Percentiles rank a stretch among this genome's conserved stretches.
These are phyloP conservation scores for Fonsecaea pugnacius DNA, from an alignment of 2,329 filamentous ascomycete genomes.

Conservation along the genomic window DNA sequence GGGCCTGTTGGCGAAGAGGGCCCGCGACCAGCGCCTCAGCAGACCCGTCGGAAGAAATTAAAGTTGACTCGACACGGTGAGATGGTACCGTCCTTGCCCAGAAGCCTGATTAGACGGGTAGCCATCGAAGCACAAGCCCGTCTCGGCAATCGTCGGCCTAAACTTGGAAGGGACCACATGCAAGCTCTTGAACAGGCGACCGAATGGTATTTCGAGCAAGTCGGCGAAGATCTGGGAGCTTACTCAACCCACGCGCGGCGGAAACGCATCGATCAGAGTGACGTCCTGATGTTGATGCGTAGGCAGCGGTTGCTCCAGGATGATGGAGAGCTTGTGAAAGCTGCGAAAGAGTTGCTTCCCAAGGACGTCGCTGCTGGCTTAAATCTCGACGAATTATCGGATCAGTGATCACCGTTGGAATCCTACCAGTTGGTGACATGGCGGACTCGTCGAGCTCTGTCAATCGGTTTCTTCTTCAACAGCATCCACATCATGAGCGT, in stretches of 20 bases:
- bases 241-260: slow-evolving; percentile 82
- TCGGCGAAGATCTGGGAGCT: slow-evolving; percentile 75
- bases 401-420: slow-evolving; percentile 12
- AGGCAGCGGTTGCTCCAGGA: slow-evolving; percentile 48
- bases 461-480: slow-evolving; percentile 79
- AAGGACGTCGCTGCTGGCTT: slow-evolving; percentile 82
- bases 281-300: slow-evolving; percentile 80
- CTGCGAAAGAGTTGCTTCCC: slow-evolving; percentile 82
- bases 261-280: slow-evolving; percentile 77
- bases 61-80: slow-evolving; percentile 72
- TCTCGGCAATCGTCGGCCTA: slow-evolving; percentile 70
- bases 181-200: slow-evolving; percentile 77
- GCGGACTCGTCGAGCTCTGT: slow-evolving; percentile 72
- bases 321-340: slow-evolving; percentile 38
- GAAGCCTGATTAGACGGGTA: slow-evolving; percentile 70
- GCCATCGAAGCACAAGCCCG: slow-evolving; percentile 46
- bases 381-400: slow-evolving; percentile 57
- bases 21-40: slow-evolving; percentile 10
- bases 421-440: slow-evolving; percentile 75
- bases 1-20: background rate
- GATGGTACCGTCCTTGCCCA: slow-evolving; percentile 74
- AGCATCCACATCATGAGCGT: slow-evolving; percentile 97
- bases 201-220: slow-evolving; percentile 91
- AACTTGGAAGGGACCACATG: slow-evolving; percentile 74
- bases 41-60: slow-evolving; percentile 38